Evolutionary conservation across 2,329 filamentous ascomycete species (phyloP).

Genomic region (Paracamarosporium sp.): DNA sequence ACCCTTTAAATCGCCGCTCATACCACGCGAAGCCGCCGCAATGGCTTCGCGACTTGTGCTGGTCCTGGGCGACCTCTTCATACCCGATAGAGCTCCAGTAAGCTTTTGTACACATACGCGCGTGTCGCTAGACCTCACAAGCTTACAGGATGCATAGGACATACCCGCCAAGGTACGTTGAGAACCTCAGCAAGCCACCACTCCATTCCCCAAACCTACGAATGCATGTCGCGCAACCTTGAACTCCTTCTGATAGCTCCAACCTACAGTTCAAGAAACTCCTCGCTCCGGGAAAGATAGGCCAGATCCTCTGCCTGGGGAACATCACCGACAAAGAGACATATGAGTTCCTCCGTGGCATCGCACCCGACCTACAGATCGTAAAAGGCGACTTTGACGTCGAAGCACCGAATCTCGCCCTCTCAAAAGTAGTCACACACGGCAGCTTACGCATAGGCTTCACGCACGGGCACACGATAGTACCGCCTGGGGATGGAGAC

Average conservation of each 20-base stretch:
- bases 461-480: conserved; percentile 74
- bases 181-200: neutral
- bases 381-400: conserved; percentile 75
- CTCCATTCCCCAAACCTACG: conserved; percentile 6
- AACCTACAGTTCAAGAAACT: conserved; percentile 58
- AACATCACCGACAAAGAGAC: conserved; percentile 65
- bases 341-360: conserved; percentile 62
- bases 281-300: conserved; percentile 65
- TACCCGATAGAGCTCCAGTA: conserved; percentile 51
- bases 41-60: conserved; percentile 52
- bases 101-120: conserved; percentile 17
- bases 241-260: conserved; percentile 13
- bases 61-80: conserved; percentile 51
- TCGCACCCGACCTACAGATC: conserved; percentile 69
- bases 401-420: conserved; percentile 68
- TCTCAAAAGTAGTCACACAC: conserved; percentile 74
- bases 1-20: neutral
- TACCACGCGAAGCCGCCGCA: conserved; percentile 18
- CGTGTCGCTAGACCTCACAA: conserved; percentile 38
- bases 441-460: conserved; percentile 72
- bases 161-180: conserved; percentile 49
- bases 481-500: conserved; percentile 72
- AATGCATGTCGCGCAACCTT: conserved; percentile 1
- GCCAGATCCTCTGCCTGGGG: conserved; percentile 64
- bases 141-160: conserved; percentile 48